Conservation (phyloP, 345 rosid species). For the Mallotus nudiflorus region DNA sequence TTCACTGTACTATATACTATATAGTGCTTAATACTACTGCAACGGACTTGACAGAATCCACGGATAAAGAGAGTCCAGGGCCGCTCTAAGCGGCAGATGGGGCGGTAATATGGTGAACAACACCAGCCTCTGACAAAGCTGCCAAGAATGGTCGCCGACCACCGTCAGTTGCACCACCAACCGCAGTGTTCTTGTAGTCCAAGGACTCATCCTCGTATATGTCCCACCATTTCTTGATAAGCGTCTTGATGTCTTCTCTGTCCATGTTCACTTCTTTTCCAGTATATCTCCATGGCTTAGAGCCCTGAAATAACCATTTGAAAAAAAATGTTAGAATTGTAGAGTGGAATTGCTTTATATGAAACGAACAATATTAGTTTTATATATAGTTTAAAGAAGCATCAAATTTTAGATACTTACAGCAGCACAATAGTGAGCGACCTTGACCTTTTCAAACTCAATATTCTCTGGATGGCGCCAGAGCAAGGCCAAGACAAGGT, state of each 20-base stretch:
- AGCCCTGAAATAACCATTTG: constrained; percentile 37
- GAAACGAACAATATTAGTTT: too few relatives aligned
- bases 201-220: constrained; percentile 65
- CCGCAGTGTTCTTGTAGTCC: constrained; percentile 33
- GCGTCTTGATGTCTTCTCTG: constrained; percentile 79
- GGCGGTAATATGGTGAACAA: constrained; percentile 50
- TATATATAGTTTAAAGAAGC: too few relatives aligned
- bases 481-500: constrained; percentile 75
- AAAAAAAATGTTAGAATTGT: too few relatives aligned
- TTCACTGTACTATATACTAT: too few relatives aligned
- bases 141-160: constrained; percentile 32
- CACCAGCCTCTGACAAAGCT: constrained; percentile 61
- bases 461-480: constrained; percentile 92
- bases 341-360: too few relatives aligned
- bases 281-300: constrained; percentile 94
- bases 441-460: constrained; percentile 62
- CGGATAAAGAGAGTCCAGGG: too few relatives aligned
- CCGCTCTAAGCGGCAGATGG: constrained; percentile 79
- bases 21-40: too few relatives aligned
- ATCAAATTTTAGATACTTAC: constrained; percentile 38
- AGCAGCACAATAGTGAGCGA: constrained; percentile 86
- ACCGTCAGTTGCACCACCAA: constrained; percentile 7
- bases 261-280: constrained; percentile 82
- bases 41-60: background rate
- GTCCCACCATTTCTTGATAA: constrained; percentile 82